phyloP scores from a whole-genome alignment of 2,329 filamentous ascomycete species.

The Ophiostoma australiae region DNA sequence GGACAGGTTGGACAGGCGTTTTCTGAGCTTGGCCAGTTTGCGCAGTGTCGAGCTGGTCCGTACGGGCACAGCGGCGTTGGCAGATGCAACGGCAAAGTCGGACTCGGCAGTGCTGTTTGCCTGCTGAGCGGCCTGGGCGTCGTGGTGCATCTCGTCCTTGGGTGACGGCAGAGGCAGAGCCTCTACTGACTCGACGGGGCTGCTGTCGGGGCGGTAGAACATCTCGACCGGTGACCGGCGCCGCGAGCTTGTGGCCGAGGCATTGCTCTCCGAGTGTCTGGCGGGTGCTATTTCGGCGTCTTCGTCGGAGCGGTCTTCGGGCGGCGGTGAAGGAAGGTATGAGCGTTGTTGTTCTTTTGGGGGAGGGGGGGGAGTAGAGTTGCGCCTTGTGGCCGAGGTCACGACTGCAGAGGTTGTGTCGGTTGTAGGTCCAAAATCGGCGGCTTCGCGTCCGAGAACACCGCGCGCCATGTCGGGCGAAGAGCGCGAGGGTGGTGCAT shows the following conservation, averaged over 20 bases:
- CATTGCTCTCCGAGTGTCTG: background rate
- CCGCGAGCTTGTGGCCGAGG: constrained; percentile 12
- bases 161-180: background rate
- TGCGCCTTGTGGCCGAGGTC: constrained; percentile 52
- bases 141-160: background rate
- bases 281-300: background rate
- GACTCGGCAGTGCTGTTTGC: constrained; percentile 1
- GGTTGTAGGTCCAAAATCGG: constrained; percentile 47
- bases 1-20: constrained; percentile 43
- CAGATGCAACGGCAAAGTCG: background rate
- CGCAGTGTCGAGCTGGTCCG: constrained; percentile 23
- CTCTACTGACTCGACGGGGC: constrained; percentile 32
- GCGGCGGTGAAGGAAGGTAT: constrained; percentile 13
- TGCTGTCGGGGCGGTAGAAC: constrained; percentile 49
- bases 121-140: background rate
- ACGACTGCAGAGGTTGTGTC: constrained; percentile 50
- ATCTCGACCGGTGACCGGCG: constrained; percentile 29
- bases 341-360: background rate
- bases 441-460: constrained; percentile 53
- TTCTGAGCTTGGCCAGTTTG: constrained; percentile 22
- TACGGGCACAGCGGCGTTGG: constrained; percentile 22
- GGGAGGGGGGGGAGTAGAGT: background rate
- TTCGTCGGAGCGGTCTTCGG: constrained; percentile 11
- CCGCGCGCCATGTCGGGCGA: constrained; percentile 52
- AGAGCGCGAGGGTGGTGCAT: background rate